Conservation (phyloP, 768 basidiomycete species). For the Tulasnella sp. region DNA sequence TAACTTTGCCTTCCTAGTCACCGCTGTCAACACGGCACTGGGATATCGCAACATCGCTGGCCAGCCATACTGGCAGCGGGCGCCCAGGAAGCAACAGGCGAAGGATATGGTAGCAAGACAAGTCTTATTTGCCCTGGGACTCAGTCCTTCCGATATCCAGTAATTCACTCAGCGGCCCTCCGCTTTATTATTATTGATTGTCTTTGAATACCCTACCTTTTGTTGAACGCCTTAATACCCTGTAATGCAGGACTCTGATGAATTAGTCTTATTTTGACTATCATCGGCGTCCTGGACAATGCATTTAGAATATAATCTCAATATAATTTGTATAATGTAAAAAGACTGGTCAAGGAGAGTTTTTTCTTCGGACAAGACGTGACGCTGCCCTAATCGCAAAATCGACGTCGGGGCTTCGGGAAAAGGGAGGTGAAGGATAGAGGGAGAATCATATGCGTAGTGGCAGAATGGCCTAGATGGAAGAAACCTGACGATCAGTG, state of each 20-base stretch:
- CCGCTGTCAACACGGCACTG: background rate
- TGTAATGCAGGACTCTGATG: background rate
- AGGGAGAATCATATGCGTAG: constrained; percentile 62
- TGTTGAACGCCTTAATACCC: background rate
- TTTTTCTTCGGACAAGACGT: background rate
- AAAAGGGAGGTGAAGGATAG: constrained; percentile 66
- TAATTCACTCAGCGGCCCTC: background rate
- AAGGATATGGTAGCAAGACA: background rate
- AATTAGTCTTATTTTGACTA: background rate
- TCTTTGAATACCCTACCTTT: background rate
- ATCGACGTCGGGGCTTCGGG: constrained; percentile 42
- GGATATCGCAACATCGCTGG: background rate
- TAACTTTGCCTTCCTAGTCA: background rate
- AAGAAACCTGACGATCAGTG: background rate
- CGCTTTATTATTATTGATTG: background rate
- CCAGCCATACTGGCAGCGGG: background rate
- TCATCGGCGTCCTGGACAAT: background rate
- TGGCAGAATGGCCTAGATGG: constrained; percentile 59
- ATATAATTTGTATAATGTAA: background rate
- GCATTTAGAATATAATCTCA: background rate
- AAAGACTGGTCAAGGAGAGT: background rate
- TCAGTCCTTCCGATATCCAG: background rate
- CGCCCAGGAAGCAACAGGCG: background rate
- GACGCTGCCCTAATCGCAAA: background rate
- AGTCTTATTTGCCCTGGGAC: background rate